Evolutionary conservation across 192 early-diverging fungal genomes (phyloP).

Genomic region (Diversispora epigaea): DNA sequence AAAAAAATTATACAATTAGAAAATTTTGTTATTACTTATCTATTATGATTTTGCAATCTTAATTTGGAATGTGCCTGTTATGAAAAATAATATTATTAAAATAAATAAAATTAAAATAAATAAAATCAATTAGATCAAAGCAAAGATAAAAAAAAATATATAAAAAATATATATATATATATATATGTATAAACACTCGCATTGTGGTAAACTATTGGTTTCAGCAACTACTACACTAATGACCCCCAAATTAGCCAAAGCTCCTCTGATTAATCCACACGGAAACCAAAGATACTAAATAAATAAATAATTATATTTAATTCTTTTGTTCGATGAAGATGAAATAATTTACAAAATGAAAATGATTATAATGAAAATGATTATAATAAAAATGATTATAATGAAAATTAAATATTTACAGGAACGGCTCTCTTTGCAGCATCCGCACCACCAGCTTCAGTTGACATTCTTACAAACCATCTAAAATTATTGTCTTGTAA

Average conservation of each 20-base stretch:
- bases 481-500: constrained; percentile 97
- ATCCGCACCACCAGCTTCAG: constrained; percentile 72
- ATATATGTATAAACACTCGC: constrained; percentile 42
- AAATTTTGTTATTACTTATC: background rate
- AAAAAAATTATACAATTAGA: too few species aligned
- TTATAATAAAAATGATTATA: constrained; percentile 1
- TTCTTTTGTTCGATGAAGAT: too few species aligned
- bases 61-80: constrained; percentile 68
- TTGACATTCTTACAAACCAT: constrained; percentile 93
- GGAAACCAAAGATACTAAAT: constrained; percentile 89
- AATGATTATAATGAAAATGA: background rate
- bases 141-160: background rate
- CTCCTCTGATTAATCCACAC: constrained; percentile 94
- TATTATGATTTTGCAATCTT: constrained; percentile 61
- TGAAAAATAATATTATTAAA: constrained; percentile 17
- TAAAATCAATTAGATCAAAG: too few species aligned
- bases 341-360: background rate
- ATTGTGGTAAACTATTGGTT: constrained; percentile 77
- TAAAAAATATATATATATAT: background rate
- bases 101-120: background rate
- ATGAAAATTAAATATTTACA: constrained; percentile 44
- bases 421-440: constrained; percentile 77
- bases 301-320: too few species aligned
- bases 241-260: constrained; percentile 87
- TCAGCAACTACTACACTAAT: constrained; percentile 85